These are phyloP conservation scores for Phytophthora syringae DNA, from an alignment of 352 stramenopile genomes.

Conservation along the genomic window DNA sequence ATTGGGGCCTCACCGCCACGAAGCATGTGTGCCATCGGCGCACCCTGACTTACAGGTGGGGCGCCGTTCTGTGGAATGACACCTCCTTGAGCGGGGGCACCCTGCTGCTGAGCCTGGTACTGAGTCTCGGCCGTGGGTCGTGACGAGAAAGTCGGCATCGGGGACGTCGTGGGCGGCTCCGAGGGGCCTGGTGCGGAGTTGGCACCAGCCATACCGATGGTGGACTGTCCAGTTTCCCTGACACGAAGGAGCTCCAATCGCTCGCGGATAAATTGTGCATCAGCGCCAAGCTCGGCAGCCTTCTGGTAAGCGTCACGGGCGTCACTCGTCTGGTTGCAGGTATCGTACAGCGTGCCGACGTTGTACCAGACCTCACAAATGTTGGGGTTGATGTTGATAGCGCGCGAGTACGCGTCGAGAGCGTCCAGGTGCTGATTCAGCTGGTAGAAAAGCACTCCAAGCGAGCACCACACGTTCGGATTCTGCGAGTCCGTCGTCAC, in stretches of 20 bases:
- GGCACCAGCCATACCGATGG: conserved; percentile 82
- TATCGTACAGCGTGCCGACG: conserved; percentile 91
- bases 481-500: conserved; percentile 91
- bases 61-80: conserved; percentile 36
- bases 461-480: conserved; percentile 91
- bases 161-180: conserved; percentile 84
- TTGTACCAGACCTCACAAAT: conserved; percentile 94
- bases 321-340: conserved; percentile 91
- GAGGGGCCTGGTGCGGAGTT: conserved; percentile 83
- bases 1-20: conserved; percentile 53
- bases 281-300: conserved; percentile 82
- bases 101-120: conserved; percentile 60
- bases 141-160: conserved; percentile 86
- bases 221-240: conserved; percentile 81
- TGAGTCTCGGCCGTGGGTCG: conserved; percentile 65
- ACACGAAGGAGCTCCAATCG: conserved; percentile 79
- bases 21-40: conserved; percentile 62
- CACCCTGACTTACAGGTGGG: conserved; percentile 38
- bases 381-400: conserved; percentile 93
- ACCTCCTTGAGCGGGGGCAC: conserved; percentile 29
- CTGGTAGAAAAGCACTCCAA: conserved; percentile 92
- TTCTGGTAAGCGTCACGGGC: conserved; percentile 90
- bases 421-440: conserved; percentile 90
- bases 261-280: conserved; percentile 87
- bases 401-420: conserved; percentile 87